phyloP scores from a whole-genome alignment of 1,139 yeast species.

The Spathaspora sp. region DNA sequence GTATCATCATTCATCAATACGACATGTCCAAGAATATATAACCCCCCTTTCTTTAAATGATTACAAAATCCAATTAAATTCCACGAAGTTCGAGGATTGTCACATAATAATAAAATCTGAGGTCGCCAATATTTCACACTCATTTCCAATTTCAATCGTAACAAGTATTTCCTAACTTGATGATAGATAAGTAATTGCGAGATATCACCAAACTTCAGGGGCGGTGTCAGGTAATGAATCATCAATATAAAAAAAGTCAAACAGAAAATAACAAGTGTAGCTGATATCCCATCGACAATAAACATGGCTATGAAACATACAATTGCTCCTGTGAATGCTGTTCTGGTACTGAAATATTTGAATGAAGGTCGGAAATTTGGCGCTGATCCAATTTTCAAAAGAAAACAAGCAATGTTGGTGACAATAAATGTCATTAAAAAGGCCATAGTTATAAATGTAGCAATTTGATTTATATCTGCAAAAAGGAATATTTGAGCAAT shows the following conservation, averaged over 20 bases:
- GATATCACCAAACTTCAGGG: slow-evolving; percentile 96
- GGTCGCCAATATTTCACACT: slow-evolving; percentile 98
- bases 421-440: slow-evolving; percentile 93
- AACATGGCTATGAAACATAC: slow-evolving; percentile 83
- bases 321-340: slow-evolving; percentile 76
- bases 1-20: slow-evolving; percentile 56
- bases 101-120: slow-evolving; percentile 81
- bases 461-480: slow-evolving; percentile 90
- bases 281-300: slow-evolving; percentile 88
- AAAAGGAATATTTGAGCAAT: slow-evolving; percentile 81
- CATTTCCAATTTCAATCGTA: slow-evolving; percentile 75
- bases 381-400: slow-evolving; percentile 85
- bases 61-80: slow-evolving; percentile 91
- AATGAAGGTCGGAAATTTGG: slow-evolving; percentile 97
- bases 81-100: slow-evolving; percentile 90
- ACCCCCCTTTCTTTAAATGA: slow-evolving; percentile 90
- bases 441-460: slow-evolving; percentile 95
- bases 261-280: slow-evolving; percentile 69
- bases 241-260: slow-evolving; percentile 65
- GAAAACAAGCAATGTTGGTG: slow-evolving; percentile 87
- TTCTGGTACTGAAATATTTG: slow-evolving; percentile 75
- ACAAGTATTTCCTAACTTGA: slow-evolving; percentile 87
- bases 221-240: slow-evolving; percentile 89
- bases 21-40: slow-evolving; percentile 90
- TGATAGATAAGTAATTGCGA: slow-evolving; percentile 92